These are phyloP conservation scores for Leccinum truebloodii DNA, from an alignment of 768 basidiomycete genomes.

Conservation along the genomic window DNA sequence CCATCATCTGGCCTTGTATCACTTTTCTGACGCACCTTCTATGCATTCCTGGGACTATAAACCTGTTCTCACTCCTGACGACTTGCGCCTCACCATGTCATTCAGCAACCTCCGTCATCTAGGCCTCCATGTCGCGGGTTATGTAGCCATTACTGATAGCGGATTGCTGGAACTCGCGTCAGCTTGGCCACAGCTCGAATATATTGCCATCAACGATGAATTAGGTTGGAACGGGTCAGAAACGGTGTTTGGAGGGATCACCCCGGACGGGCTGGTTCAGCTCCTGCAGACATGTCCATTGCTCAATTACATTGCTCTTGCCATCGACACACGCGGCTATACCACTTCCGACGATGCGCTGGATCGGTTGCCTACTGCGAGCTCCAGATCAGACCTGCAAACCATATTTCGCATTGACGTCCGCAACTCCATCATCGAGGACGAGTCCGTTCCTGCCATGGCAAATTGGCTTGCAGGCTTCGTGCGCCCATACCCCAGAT, in stretches of 20 bases:
- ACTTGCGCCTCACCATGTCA: not conserved
- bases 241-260: not conserved
- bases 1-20: no score
- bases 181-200: not conserved
- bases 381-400: no score
- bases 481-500: no score
- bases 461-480: no score
- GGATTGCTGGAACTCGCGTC: not conserved
- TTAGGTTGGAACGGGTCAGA: not conserved
- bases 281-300: not conserved
- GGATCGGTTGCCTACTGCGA: no score
- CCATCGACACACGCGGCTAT: not conserved
- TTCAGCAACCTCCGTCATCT: not conserved
- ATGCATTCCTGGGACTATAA: no score
- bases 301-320: not conserved
- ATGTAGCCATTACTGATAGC: not conserved
- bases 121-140: not conserved
- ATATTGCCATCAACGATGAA: not conserved
- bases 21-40: no score
- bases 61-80: not conserved
- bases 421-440: no score
- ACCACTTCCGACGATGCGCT: no score
- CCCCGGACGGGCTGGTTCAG: not conserved
- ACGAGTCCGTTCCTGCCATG: no score
- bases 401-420: no score